Base-by-base conservation (phyloP, 2,329 filamentous ascomycete genomes). In the Apiospora rasikravindrae region DNA sequence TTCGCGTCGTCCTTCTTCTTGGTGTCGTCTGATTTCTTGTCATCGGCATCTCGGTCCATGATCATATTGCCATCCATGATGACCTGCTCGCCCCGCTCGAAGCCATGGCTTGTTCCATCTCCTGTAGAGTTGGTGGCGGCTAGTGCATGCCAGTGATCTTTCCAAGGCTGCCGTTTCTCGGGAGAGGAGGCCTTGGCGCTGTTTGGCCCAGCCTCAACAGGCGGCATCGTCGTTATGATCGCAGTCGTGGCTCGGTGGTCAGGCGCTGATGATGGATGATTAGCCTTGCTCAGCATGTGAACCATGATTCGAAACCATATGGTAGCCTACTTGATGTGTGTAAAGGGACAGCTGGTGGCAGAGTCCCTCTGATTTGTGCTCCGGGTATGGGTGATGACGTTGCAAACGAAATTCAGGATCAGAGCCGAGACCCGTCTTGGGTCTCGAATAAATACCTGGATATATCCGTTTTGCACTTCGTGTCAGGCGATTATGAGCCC, bases 111-210 rank as follows among this genome's bases (percentile, higher is more conserved):
- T 51, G 49, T 51, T 7, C 49, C 49, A 14, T 0, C 1, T 11
- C 1, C 10, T 14, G 8, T 26, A 5, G 49, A 11, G 13, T 51
- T 10, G n/a, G 49, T 4, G 2, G n/a, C n/a, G 13, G 49, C 7
- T 51, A 51, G 49, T 51, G 49, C 49, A 13, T 51, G 8, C 49
- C 49, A 51, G n/a, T 51, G n/a, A 4, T 51, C 49, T 14, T 51
- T 51, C 49, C 49, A 51, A 4, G 49, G 49, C 11, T 51, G 49
- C 3, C 49, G 49, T 26, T 51, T 51, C 47, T 26, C n/a, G 8
- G n/a, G 47, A 4, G 3, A 2, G 2, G 7, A 8, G 2, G 22
- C 4, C n/a, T 13, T 8, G 11, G 22, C 1, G n/a, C n/a, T 5
- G n/a, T 26, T 10, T 7, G 47, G n/a, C 0, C 2, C 11, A 2